phyloP scores from a whole-genome alignment of 1,284 basidiomycete genomes.

The Gymnopus androsaceus region DNA sequence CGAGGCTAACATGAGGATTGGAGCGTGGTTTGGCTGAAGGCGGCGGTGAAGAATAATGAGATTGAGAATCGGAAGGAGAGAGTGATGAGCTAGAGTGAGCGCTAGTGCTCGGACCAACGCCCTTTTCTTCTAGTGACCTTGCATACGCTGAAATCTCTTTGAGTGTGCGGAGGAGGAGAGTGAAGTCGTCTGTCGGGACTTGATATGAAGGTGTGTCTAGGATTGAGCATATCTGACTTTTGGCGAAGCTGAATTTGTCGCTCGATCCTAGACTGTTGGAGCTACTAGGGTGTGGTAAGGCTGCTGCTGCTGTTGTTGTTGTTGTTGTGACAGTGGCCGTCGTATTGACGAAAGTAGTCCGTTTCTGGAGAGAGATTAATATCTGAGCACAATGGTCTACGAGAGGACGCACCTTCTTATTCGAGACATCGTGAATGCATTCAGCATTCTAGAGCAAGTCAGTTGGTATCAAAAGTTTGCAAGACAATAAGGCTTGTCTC shows the following conservation, averaged over 20 bases:
- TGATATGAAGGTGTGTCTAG: slow-evolving; percentile 4
- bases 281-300: not conserved
- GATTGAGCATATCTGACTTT: slow-evolving; percentile 6
- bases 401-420: slow-evolving; percentile 7
- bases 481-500: not conserved
- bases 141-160: slow-evolving; percentile 11
- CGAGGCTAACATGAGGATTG: not conserved
- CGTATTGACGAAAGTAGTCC: not conserved
- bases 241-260: not conserved
- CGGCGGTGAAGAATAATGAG: not conserved
- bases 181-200: not conserved
- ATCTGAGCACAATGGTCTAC: not conserved
- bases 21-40: not conserved
- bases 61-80: not conserved
- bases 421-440: slow-evolving; percentile 10
- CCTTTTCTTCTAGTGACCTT: slow-evolving; percentile 5
- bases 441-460: slow-evolving; percentile 1
- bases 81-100: not conserved
- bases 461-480: not conserved
- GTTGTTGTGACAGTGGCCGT: not conserved
- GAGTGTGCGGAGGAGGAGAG: slow-evolving; percentile 1
- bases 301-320: too few relatives aligned
- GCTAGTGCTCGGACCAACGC: not conserved
- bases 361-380: not conserved
- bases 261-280: not conserved